These are phyloP conservation scores for Triticum turgidum DNA, from an alignment of 176 grass and related monocot species.

Conservation along the genomic window DNA sequence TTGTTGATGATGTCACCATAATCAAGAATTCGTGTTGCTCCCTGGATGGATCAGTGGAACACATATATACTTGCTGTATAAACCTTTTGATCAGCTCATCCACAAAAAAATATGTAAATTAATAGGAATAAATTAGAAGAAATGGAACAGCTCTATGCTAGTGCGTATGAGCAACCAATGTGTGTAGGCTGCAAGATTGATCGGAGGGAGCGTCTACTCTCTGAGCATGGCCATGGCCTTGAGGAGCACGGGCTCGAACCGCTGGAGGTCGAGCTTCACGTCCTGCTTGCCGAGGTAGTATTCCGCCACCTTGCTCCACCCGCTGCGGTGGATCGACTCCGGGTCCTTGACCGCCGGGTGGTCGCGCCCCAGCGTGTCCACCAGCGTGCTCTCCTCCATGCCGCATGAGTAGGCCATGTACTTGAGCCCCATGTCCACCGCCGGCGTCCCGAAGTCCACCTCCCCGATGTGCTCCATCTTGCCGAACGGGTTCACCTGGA, in stretches of 20 bases:
- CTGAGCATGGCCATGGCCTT: slow-evolving; percentile 61
- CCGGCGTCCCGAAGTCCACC: slow-evolving; percentile 61
- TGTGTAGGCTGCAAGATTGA: too few relatives aligned
- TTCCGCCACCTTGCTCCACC: slow-evolving; percentile 68
- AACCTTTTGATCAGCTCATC: too few relatives aligned
- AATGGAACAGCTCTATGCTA: not conserved
- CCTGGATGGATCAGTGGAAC: too few relatives aligned
- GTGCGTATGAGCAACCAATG: not conserved
- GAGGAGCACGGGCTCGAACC: slow-evolving; percentile 62
- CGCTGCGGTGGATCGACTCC: slow-evolving; percentile 50
- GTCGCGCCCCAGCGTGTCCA: slow-evolving; percentile 56
- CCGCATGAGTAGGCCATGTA: slow-evolving; percentile 73
- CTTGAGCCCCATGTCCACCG: slow-evolving; percentile 73
- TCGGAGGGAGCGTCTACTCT: not conserved
- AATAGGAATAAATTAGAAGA: not conserved
- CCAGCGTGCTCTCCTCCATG: slow-evolving; percentile 79
- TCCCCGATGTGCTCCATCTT: slow-evolving; percentile 76
- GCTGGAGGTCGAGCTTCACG: slow-evolving; percentile 53
- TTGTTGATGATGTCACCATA: too few relatives aligned
- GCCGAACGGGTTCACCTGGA: slow-evolving; percentile 79
- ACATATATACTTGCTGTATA: too few relatives aligned
- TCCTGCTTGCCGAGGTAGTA: slow-evolving; percentile 83
- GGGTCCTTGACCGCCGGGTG: slow-evolving; percentile 75
- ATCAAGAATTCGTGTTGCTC: too few relatives aligned
- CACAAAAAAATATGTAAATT: not conserved